phyloP scores from a whole-genome alignment of 2,329 filamentous ascomycete species.

The Fusarium udum region DNA sequence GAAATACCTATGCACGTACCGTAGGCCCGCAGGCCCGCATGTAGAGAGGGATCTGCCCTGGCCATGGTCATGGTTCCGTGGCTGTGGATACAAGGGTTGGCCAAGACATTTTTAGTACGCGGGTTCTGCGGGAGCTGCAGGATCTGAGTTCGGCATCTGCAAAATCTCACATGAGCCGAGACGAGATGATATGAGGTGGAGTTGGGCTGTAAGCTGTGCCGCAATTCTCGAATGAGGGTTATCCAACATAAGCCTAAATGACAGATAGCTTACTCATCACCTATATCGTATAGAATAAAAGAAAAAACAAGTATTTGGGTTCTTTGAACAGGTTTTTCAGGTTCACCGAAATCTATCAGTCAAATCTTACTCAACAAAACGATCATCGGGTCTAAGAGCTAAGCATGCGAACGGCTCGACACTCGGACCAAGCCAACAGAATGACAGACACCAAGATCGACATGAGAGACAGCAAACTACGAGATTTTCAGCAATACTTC shows the following conservation, averaged over 20 bases:
- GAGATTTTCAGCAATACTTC: conserved; percentile 15
- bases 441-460: conserved; percentile 32
- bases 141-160: conserved; percentile 33
- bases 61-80: conserved; percentile 16
- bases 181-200: conserved; percentile 6
- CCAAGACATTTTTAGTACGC: conserved; percentile 33
- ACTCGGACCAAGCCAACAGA: conserved; percentile 21
- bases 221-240: neutral
- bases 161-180: conserved; percentile 27
- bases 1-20: neutral
- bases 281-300: neutral
- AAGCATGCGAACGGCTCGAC: conserved; percentile 14
- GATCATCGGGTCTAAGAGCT: conserved; percentile 16
- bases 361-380: conserved; percentile 10
- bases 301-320: neutral
- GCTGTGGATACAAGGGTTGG: conserved; percentile 26
- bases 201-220: neutral
- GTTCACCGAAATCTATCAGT: neutral
- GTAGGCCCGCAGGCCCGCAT: conserved; percentile 24
- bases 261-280: neutral
- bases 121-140: conserved; percentile 35
- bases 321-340: neutral
- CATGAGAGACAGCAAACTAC: neutral
- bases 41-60: conserved; percentile 14
- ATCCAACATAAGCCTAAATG: neutral